phyloP scores from a whole-genome alignment of 768 basidiomycete genomes.

The Strobilomyces echinocephalus region DNA sequence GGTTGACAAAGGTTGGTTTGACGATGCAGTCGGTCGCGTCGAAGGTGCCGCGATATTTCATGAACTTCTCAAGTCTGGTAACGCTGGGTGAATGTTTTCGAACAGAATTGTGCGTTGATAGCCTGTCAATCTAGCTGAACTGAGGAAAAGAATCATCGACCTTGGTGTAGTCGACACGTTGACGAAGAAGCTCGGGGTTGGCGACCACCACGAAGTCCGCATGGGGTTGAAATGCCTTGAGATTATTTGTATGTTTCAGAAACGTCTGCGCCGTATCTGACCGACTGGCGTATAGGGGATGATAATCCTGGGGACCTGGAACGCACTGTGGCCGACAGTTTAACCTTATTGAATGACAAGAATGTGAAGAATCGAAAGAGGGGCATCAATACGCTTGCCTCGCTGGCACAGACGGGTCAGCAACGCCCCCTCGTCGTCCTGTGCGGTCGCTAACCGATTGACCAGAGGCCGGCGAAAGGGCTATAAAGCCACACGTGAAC shows the following conservation, averaged over 20 bases:
- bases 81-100: not conserved
- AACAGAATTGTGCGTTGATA: not conserved
- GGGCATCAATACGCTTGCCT: not conserved
- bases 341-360: not conserved
- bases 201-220: not conserved
- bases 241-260: not conserved
- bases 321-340: not conserved
- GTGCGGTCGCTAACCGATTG: not conserved
- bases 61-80: not conserved
- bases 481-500: not conserved
- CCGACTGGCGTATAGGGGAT: not conserved
- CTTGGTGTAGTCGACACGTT: not conserved
- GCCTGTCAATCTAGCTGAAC: not conserved
- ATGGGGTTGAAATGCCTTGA: slow-evolving; percentile 4
- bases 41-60: not conserved
- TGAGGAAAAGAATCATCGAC: not conserved
- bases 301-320: not conserved
- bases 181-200: not conserved
- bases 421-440: not conserved
- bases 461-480: not conserved
- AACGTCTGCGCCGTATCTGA: not conserved
- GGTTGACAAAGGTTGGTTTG: not conserved
- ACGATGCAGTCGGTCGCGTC: not conserved
- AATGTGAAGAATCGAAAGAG: not conserved
- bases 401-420: not conserved